A percentile compares a stretch with the other conserved stretches of the same genome.
These are phyloP conservation scores for Furculomyces boomerangus DNA, from an alignment of 371 early-diverging fungal species.

Conservation along the genomic window DNA sequence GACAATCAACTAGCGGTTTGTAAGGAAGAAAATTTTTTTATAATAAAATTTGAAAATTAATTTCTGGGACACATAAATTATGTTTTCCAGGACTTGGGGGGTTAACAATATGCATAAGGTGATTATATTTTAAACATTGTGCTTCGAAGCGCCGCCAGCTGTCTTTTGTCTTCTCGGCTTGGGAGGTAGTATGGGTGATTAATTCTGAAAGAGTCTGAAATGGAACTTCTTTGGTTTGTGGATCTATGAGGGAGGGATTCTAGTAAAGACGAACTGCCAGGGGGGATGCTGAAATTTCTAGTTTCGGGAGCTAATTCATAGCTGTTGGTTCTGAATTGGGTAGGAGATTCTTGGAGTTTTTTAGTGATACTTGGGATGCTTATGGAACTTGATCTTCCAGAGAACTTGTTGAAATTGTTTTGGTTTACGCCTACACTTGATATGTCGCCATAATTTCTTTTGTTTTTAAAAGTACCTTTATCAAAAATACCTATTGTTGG, in stretches of 20 bases:
- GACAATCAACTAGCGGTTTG: too few species aligned
- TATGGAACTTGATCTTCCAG: background rate
- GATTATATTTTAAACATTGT: conserved; percentile 5
- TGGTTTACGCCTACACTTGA: background rate
- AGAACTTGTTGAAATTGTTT: background rate
- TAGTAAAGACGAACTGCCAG: background rate
- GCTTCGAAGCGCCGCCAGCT: conserved; percentile 4
- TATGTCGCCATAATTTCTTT: background rate
- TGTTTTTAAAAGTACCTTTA: background rate
- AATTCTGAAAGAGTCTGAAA: background rate
- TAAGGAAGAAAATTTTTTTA: too few species aligned
- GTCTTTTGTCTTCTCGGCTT: conserved; percentile 5
- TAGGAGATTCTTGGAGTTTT: too few species aligned
- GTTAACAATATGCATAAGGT: too few species aligned
- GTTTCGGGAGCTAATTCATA: background rate
- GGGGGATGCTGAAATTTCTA: background rate
- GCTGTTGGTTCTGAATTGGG: background rate
- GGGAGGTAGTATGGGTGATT: background rate
- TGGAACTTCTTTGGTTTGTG: background rate
- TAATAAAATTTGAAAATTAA: too few species aligned
- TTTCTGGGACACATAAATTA: too few species aligned
- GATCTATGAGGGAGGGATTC: background rate
- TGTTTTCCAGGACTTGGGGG: too few species aligned
- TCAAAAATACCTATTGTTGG: background rate
- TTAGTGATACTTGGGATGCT: background rate